A percentile compares a stretch with the other conserved stretches of the same genome.
phyloP scores from a whole-genome alignment of 257 asterid genomes.

The Linderniella brevidens region DNA sequence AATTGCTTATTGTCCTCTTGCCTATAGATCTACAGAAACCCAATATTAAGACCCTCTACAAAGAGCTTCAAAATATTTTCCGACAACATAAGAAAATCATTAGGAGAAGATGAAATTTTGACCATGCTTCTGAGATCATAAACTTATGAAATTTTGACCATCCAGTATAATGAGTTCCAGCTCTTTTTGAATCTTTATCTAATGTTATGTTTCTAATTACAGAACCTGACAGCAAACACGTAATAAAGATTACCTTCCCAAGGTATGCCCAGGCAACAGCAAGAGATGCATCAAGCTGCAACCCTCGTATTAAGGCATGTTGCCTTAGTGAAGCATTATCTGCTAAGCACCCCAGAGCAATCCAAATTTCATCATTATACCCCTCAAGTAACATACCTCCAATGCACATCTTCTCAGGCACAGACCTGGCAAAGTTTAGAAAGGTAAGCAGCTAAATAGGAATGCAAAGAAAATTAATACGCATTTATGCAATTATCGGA shows the following conservation, averaged over 20 bases:
- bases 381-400: constrained; percentile 83
- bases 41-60: constrained; percentile 14
- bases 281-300: constrained; percentile 74
- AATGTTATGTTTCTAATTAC: not conserved
- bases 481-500: constrained; percentile 9
- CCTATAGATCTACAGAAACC: constrained; percentile 55
- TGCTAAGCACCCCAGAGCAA: constrained; percentile 82
- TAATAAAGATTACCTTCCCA: constrained; percentile 55
- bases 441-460: constrained; percentile 11
- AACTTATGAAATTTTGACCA: too few relatives aligned
- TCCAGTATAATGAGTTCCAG: too few relatives aligned
- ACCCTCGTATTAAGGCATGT: constrained; percentile 81
- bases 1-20: constrained; percentile 45
- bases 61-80: not conserved
- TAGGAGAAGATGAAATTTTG: constrained; percentile 1
- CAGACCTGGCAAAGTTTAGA: constrained; percentile 39
- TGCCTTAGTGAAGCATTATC: constrained; percentile 45
- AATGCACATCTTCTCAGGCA: constrained; percentile 88
- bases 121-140: too few relatives aligned
- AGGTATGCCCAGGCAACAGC: constrained; percentile 97
- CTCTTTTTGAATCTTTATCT: too few relatives aligned
- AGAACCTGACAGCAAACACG: constrained; percentile 4
- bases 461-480: constrained; percentile 9
- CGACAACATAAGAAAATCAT: constrained; percentile 8
- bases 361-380: constrained; percentile 80